phyloP scores from a whole-genome alignment of 1,139 yeast genomes.

The Saccharomyces hybrid region DNA sequence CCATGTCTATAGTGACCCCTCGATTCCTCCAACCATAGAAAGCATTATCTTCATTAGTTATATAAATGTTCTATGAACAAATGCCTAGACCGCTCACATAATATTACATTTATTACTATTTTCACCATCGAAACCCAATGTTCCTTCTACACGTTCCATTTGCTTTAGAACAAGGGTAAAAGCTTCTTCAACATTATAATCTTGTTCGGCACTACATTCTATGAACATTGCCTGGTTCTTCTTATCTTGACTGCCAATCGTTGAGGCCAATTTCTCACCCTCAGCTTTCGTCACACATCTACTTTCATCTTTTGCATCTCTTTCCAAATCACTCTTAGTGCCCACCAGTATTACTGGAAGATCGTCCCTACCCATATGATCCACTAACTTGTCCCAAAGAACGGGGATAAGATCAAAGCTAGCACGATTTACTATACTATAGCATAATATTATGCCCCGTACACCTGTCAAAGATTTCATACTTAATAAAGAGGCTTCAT shows the following conservation, averaged over 20 bases:
- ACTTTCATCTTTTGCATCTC: conserved; percentile 29
- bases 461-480: conserved; percentile 79
- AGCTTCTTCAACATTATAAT: conserved; percentile 57
- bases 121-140: conserved; percentile 1
- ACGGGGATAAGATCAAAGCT: conserved; percentile 74
- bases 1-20: no score
- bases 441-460: conserved; percentile 78
- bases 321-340: conserved; percentile 67
- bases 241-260: conserved; percentile 20
- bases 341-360: conserved; percentile 82
- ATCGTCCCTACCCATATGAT: conserved; percentile 54
- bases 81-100: no score
- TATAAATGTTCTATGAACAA: no score
- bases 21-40: no score
- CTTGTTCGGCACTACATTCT: conserved; percentile 74
- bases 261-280: conserved; percentile 52
- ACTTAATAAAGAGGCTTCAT: conserved; percentile 77
- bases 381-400: conserved; percentile 78
- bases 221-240: conserved; percentile 58
- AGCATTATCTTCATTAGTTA: no score
- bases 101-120: conserved; percentile 3
- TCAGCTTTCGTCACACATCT: conserved; percentile 61
- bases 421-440: conserved; percentile 71
- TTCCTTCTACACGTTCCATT: conserved; percentile 31
- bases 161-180: conserved; percentile 63